Conservation (phyloP, 768 basidiomycete genomes). For the Trametes gibbosa region DNA sequence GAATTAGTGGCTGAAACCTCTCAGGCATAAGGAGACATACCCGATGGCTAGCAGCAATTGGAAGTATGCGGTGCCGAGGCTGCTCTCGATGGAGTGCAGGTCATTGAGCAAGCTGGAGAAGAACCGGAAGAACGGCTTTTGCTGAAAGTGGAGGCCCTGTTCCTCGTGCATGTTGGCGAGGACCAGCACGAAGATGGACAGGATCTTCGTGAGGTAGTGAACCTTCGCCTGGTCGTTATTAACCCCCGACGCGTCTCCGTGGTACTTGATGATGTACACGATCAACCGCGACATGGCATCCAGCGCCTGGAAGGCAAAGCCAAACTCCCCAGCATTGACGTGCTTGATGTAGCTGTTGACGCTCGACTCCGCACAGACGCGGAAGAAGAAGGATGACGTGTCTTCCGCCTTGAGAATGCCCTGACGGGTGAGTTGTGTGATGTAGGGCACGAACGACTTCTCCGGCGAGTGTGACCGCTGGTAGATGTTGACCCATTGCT, state of each 20-base stretch:
- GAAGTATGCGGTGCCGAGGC: slow-evolving; percentile 88
- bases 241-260: slow-evolving; percentile 90
- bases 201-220: slow-evolving; percentile 93
- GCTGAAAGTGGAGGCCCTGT: slow-evolving; percentile 86
- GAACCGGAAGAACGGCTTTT: slow-evolving; percentile 98
- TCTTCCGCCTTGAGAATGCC: slow-evolving; percentile 96
- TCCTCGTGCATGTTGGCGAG: slow-evolving; percentile 95
- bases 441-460: slow-evolving; percentile 93
- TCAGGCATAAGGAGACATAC: slow-evolving; percentile 36
- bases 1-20: neutral
- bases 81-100: slow-evolving; percentile 79
- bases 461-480: slow-evolving; percentile 88
- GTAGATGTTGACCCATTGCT: slow-evolving; percentile 95
- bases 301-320: slow-evolving; percentile 84
- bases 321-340: slow-evolving; percentile 66
- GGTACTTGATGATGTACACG: slow-evolving; percentile 98
- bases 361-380: slow-evolving; percentile 93
- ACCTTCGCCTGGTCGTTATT: slow-evolving; percentile 95
- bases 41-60: slow-evolving; percentile 84
- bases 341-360: slow-evolving; percentile 85
- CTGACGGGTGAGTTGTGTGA: slow-evolving; percentile 95
- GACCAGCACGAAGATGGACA: slow-evolving; percentile 96
- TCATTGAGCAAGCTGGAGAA: slow-evolving; percentile 96
- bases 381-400: slow-evolving; percentile 96
- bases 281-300: slow-evolving; percentile 95